Evolutionary conservation across 2,329 filamentous ascomycete species (phyloP).

Genomic region (Clarireedia sp.): DNA sequence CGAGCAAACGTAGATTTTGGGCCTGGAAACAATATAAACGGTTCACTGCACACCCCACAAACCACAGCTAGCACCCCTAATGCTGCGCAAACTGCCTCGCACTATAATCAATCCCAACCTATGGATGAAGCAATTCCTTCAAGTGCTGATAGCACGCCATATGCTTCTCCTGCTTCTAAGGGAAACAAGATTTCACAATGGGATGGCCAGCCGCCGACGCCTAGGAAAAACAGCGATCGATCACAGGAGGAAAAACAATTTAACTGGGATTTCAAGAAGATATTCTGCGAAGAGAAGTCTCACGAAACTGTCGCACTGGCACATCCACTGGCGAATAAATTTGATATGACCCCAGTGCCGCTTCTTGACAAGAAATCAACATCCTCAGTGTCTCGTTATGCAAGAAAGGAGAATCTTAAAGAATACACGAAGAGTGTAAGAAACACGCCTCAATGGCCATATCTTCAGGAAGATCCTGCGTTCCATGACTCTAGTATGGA

Average conservation of each 20-base stretch:
- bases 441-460: conserved; percentile 34
- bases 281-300: conserved; percentile 32
- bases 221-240: conserved; percentile 11
- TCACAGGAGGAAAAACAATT: conserved; percentile 29
- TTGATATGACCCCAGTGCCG: conserved; percentile 39
- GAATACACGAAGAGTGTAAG: conserved; percentile 38
- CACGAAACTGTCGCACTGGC: conserved; percentile 40
- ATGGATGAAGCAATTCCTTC: conserved; percentile 7
- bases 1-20: conserved; percentile 9
- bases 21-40: background rate
- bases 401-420: conserved; percentile 35
- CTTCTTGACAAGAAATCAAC: conserved; percentile 37
- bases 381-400: conserved; percentile 38
- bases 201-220: conserved; percentile 6
- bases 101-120: conserved; percentile 6
- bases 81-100: background rate
- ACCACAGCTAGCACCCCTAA: background rate
- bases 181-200: conserved; percentile 6
- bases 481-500: conserved; percentile 29
- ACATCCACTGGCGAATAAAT: conserved; percentile 36
- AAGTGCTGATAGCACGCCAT: conserved; percentile 17
- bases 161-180: conserved; percentile 6
- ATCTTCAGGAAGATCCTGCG: conserved; percentile 37
- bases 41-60: background rate
- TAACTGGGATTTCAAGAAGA: conserved; percentile 34